Conservation (phyloP, 2,329 filamentous ascomycete species). For the Aspergillus pseudoterreus region DNA sequence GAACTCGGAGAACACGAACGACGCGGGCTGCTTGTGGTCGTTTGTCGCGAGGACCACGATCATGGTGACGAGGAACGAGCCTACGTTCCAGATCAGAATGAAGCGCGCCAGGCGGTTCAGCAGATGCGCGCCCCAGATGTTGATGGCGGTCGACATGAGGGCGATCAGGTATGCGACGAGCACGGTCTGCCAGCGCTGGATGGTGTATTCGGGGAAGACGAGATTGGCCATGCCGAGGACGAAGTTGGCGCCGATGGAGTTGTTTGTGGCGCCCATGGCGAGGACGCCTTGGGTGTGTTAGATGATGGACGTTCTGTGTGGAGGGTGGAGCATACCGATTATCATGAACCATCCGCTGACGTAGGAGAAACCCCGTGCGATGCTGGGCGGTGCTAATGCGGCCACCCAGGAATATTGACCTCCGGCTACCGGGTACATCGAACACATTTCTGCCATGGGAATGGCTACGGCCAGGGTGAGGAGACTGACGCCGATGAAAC, state of each 20-base stretch:
- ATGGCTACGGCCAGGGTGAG: slow-evolving; percentile 53
- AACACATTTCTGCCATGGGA: slow-evolving; percentile 58
- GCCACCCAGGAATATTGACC: slow-evolving; percentile 59
- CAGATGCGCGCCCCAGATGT: slow-evolving; percentile 49
- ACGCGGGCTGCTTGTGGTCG: slow-evolving; percentile 51
- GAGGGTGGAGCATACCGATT: slow-evolving; percentile 30
- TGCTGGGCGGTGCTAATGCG: slow-evolving; percentile 49
- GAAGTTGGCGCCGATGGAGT: slow-evolving; percentile 54
- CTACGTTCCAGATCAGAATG: slow-evolving; percentile 53
- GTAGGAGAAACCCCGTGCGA: slow-evolving; percentile 43
- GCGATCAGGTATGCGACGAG: slow-evolving; percentile 51
- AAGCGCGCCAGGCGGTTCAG: slow-evolving; percentile 51
- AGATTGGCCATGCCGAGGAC: slow-evolving; percentile 54
- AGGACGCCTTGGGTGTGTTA: slow-evolving; percentile 36
- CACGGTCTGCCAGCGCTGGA: slow-evolving; percentile 56
- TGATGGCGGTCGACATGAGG: slow-evolving; percentile 43
- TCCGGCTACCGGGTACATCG: slow-evolving; percentile 54
- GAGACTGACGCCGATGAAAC: slow-evolving; percentile 52
- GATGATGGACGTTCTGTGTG: neutral
- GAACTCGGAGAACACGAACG: slow-evolving; percentile 55
- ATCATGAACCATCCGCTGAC: slow-evolving; percentile 50
- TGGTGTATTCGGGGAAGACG: slow-evolving; percentile 48
- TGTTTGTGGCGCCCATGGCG: slow-evolving; percentile 54
- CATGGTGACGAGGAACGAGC: slow-evolving; percentile 50
- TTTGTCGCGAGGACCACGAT: slow-evolving; percentile 53